These are phyloP conservation scores for Geotrichum phurueaensis DNA, from an alignment of 1,139 yeast species.

Conservation along the genomic window DNA sequence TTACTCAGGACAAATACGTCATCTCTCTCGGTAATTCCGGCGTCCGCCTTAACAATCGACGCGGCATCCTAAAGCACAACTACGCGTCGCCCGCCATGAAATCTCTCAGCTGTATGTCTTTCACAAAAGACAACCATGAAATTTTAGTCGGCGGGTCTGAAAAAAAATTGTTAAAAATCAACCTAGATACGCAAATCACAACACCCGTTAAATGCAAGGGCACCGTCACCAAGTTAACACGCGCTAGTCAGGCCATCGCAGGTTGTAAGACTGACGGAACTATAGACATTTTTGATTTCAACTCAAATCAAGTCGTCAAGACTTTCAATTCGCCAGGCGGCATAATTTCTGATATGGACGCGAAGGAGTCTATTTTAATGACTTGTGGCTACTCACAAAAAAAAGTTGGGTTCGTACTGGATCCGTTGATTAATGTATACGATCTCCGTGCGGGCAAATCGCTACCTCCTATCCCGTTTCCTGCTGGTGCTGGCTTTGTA, in stretches of 20 bases:
- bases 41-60: slow-evolving; percentile 34
- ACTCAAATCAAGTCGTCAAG: slow-evolving; percentile 48
- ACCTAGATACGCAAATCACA: slow-evolving; percentile 49
- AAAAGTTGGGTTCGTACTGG: slow-evolving; percentile 49
- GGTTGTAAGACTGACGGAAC: slow-evolving; percentile 65
- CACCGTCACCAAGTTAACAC: slow-evolving; percentile 41
- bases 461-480: slow-evolving; percentile 76
- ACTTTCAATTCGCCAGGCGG: slow-evolving; percentile 71
- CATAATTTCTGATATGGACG: slow-evolving; percentile 68
- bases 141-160: slow-evolving; percentile 45
- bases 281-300: slow-evolving; percentile 73
- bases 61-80: slow-evolving; percentile 33
- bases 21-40: slow-evolving; percentile 32
- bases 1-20: slow-evolving; percentile 34
- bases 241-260: slow-evolving; percentile 43
- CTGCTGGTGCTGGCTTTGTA: slow-evolving; percentile 84
- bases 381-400: slow-evolving; percentile 78
- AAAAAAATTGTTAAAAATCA: slow-evolving; percentile 50
- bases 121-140: slow-evolving; percentile 36
- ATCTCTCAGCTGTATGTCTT: slow-evolving; percentile 32
- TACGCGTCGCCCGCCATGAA: slow-evolving; percentile 29
- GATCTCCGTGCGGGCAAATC: slow-evolving; percentile 73
- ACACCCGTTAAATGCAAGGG: slow-evolving; percentile 29
- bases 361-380: slow-evolving; percentile 67
- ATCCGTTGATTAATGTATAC: slow-evolving; percentile 77